phyloP scores from a whole-genome alignment of 176 grass and related monocot genomes.

The Triticum dicoccoides region DNA sequence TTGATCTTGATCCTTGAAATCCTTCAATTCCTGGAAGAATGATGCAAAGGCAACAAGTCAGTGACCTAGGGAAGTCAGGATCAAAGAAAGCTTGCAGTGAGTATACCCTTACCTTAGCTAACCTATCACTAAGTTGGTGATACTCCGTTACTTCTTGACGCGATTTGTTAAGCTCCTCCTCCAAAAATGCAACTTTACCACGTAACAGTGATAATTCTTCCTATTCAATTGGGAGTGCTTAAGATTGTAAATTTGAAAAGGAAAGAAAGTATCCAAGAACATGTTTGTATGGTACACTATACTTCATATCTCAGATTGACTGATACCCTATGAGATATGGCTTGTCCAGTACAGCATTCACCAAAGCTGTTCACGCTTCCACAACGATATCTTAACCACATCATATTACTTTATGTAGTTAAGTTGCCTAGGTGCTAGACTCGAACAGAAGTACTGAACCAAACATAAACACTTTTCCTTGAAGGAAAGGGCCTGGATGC shows the following conservation, averaged over 20 bases:
- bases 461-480: neutral
- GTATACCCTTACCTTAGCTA: conserved; percentile 70
- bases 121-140: conserved; percentile 50
- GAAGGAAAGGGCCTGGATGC: neutral
- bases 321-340: neutral
- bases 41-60: conserved; percentile 38
- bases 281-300: neutral
- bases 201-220: conserved; percentile 70
- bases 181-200: conserved; percentile 72
- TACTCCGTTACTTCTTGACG: conserved; percentile 61
- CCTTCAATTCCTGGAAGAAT: conserved; percentile 83
- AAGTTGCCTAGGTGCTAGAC: conserved; percentile 12
- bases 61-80: conserved; percentile 10
- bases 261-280: neutral
- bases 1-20: conserved; percentile 86
- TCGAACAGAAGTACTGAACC: conserved; percentile 17
- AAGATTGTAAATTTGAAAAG: conserved; percentile 17
- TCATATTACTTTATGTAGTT: conserved; percentile 12
- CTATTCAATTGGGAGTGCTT: conserved; percentile 39
- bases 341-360: conserved; percentile 8
- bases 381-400: neutral
- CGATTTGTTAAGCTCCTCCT: conserved; percentile 83
- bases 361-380: conserved; percentile 6
- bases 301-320: conserved; percentile 4
- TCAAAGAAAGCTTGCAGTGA: conserved; percentile 21